Conservation (phyloP, 192 early-diverging fungal genomes). For the Allomyces macrogynus region DNA sequence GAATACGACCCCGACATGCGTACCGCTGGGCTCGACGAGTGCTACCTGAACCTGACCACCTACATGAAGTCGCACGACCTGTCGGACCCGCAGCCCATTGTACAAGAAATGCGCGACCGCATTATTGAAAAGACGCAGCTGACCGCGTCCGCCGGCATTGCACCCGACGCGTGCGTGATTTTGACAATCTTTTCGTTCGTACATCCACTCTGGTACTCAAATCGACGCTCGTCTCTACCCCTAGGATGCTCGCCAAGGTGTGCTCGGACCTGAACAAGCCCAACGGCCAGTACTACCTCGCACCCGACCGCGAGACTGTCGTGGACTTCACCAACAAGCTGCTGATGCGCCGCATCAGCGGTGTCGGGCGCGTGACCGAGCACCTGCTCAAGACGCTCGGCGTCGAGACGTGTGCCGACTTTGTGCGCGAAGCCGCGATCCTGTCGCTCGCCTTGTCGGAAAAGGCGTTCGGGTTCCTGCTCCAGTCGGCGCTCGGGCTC, state of each 20-base stretch:
- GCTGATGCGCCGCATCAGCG: constrained; percentile 29
- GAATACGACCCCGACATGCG: constrained; percentile 20
- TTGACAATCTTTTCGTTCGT: too few species aligned
- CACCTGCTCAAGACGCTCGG: constrained; percentile 26
- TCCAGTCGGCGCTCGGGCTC: too few species aligned
- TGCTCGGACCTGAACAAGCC: constrained; percentile 46
- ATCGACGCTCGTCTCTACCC: too few species aligned
- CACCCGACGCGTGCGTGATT: constrained; percentile 15
- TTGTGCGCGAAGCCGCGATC: constrained; percentile 13
- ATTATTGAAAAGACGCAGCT: constrained; percentile 22
- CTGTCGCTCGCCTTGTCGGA: constrained; percentile 5
- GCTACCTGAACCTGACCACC: constrained; percentile 22
- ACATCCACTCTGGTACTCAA: too few species aligned
- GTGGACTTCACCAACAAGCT: constrained; percentile 22
- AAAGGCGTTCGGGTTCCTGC: background rate
- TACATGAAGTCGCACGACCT: constrained; percentile 15
- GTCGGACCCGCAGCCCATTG: constrained; percentile 15
- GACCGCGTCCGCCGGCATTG: constrained; percentile 28
- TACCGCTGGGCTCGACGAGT: constrained; percentile 7
- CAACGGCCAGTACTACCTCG: constrained; percentile 40
- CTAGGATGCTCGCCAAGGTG: constrained; percentile 22
- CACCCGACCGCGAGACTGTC: constrained; percentile 15
- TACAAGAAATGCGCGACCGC: constrained; percentile 24
- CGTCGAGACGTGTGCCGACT: constrained; percentile 27
- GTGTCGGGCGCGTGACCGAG: constrained; percentile 36